A percentile compares a stretch with the other conserved stretches of the same genome.
phyloP scores from a whole-genome alignment of 371 early-diverging fungal species.

The Lichtheimia corymbifera region DNA sequence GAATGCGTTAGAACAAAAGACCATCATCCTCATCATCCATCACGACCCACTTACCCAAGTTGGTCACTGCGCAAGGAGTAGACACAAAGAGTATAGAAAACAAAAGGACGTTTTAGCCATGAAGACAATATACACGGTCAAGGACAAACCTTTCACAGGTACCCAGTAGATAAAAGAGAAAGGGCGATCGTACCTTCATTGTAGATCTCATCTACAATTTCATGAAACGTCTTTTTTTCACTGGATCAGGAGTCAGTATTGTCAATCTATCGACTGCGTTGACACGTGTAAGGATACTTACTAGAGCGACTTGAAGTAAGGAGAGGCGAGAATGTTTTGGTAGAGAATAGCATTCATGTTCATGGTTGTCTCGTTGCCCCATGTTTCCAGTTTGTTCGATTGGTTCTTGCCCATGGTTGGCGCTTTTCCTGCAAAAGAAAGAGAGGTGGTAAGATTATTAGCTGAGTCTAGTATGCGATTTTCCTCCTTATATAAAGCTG shows the following conservation, averaged over 20 bases:
- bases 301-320: slow-evolving; percentile 71
- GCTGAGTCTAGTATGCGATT: too few species aligned
- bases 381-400: slow-evolving; percentile 67
- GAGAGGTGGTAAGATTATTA: not conserved
- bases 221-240: slow-evolving; percentile 79
- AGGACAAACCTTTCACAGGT: slow-evolving; percentile 30
- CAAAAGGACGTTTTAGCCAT: not conserved
- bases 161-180: slow-evolving; percentile 8
- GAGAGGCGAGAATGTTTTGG: slow-evolving; percentile 71
- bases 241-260: slow-evolving; percentile 29
- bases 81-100: slow-evolving; percentile 17
- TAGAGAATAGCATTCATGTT: slow-evolving; percentile 80
- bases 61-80: slow-evolving; percentile 7
- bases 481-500: too few species aligned
- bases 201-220: slow-evolving; percentile 83
- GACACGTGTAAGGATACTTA: slow-evolving; percentile 34
- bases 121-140: slow-evolving; percentile 4
- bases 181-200: slow-evolving; percentile 59
- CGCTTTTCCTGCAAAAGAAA: not conserved
- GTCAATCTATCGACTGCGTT: not conserved
- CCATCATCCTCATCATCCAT: not conserved
- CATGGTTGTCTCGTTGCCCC: slow-evolving; percentile 82
- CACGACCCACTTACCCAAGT: slow-evolving; percentile 8
- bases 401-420: slow-evolving; percentile 40
- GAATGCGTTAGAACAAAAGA: not conserved